These are phyloP conservation scores for Neofusicoccum sp. DNA, from an alignment of 2,329 filamentous ascomycete genomes.

Conservation along the genomic window DNA sequence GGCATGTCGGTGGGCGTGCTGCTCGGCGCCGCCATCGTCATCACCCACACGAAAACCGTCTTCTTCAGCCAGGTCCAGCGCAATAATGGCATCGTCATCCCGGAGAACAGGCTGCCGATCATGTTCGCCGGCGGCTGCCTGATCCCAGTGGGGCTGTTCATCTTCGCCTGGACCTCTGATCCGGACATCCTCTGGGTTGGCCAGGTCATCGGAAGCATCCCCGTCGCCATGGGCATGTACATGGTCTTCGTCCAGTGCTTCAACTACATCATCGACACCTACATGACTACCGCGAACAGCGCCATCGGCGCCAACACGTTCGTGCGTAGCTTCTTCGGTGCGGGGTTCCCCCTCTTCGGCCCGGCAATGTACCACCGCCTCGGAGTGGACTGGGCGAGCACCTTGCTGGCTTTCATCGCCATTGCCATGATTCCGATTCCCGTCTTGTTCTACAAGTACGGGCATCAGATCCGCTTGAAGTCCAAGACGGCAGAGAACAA, in stretches of 20 bases:
- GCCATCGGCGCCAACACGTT: conserved; percentile 59
- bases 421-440: conserved; percentile 43
- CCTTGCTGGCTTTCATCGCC: conserved; percentile 59
- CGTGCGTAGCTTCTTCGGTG: conserved; percentile 58
- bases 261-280: conserved; percentile 65
- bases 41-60: conserved; percentile 59
- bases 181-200: conserved; percentile 59
- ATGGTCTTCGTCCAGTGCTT: conserved; percentile 61
- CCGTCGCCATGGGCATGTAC: conserved; percentile 60
- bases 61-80: conserved; percentile 62
- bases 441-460: neutral
- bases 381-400: conserved; percentile 55
- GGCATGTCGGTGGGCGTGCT: conserved; percentile 66
- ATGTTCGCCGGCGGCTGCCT: conserved; percentile 59
- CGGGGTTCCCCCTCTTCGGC: conserved; percentile 64
- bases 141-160: conserved; percentile 58
- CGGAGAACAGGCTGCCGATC: conserved; percentile 52
- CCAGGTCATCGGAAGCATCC: conserved; percentile 60
- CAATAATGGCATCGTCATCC: conserved; percentile 64
- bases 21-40: conserved; percentile 50
- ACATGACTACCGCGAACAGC: conserved; percentile 50
- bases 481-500: neutral
- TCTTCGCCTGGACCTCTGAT: conserved; percentile 63
- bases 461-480: neutral
- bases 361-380: conserved; percentile 51